Percentiles rank a stretch among this genome's conserved stretches.
Evolutionary conservation across 345 rosid genomes (phyloP).

Genomic region (Dipteronia sinensis): DNA sequence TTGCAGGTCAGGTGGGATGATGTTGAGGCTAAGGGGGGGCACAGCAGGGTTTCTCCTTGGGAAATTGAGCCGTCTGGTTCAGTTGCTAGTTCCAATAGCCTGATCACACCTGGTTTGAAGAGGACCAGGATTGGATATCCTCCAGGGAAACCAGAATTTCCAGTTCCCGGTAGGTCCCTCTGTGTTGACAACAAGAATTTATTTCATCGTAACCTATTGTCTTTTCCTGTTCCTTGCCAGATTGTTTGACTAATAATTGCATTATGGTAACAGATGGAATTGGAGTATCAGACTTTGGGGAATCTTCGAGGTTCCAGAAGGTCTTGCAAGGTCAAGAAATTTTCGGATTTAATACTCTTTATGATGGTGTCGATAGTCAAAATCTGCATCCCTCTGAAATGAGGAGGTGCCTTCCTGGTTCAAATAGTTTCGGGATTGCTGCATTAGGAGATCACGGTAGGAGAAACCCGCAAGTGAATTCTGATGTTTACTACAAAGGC

Average conservation of each 20-base stretch:
- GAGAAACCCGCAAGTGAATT: conserved; percentile 27
- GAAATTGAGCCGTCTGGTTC: conserved; percentile 84
- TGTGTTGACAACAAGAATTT: not conserved
- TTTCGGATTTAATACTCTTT: conserved; percentile 57
- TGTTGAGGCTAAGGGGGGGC: conserved; percentile 54
- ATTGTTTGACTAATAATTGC: conserved; percentile 2
- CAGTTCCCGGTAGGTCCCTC: conserved; percentile 60
- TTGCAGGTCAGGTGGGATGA: conserved; percentile 95
- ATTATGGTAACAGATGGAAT: conserved; percentile 60
- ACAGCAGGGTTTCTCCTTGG: conserved; percentile 92
- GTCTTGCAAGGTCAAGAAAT: conserved; percentile 99
- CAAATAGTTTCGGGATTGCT: conserved; percentile 37
- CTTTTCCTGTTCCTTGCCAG: not conserved
- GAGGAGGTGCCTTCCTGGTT: conserved; percentile 43
- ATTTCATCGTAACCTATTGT: not conserved
- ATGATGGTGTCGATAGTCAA: conserved; percentile 48
- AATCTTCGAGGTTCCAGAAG: conserved; percentile 91
- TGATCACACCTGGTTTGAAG: conserved; percentile 64
- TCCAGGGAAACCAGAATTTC: conserved; percentile 68
- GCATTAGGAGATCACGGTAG: conserved; percentile 24
- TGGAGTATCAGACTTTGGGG: conserved; percentile 85
- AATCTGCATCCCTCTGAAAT: conserved; percentile 39
- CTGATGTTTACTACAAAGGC: conserved; percentile 45
- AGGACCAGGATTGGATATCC: conserved; percentile 80
- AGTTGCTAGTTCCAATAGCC: conserved; percentile 51